phyloP scores from a whole-genome alignment of 306 rosid species.

The Quercus aquifolioides region DNA sequence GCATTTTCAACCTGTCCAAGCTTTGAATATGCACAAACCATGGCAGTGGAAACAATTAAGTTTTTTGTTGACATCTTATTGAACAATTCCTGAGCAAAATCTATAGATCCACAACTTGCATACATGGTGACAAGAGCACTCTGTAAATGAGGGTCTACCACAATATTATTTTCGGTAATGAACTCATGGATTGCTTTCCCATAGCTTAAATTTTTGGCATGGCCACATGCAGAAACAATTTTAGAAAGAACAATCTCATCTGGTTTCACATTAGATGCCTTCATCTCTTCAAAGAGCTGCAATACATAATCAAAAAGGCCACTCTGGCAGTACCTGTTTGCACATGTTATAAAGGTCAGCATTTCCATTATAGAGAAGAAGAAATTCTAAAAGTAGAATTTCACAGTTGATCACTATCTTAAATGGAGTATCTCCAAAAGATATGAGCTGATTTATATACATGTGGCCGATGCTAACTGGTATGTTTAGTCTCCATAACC shows the following conservation, averaged over 20 bases:
- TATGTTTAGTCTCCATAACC: no score
- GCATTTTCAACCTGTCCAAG: slow-evolving; percentile 53
- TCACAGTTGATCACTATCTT: neutral
- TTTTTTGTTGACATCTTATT: slow-evolving; percentile 39
- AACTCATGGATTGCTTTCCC: slow-evolving; percentile 45
- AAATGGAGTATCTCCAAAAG: neutral
- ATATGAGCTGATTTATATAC: neutral
- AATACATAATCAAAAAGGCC: slow-evolving; percentile 61
- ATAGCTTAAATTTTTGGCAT: slow-evolving; percentile 36
- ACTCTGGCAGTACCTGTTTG: slow-evolving; percentile 59
- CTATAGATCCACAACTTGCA: slow-evolving; percentile 67
- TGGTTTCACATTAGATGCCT: slow-evolving; percentile 40
- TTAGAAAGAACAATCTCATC: slow-evolving; percentile 63
- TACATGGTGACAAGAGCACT: slow-evolving; percentile 71
- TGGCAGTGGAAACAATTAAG: slow-evolving; percentile 67
- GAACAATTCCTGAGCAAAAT: slow-evolving; percentile 57
- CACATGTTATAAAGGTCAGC: slow-evolving; percentile 7
- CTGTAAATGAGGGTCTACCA: slow-evolving; percentile 43
- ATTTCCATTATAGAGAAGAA: neutral
- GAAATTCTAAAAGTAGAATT: neutral
- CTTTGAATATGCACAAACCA: slow-evolving; percentile 70
- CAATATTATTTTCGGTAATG: slow-evolving; percentile 31
- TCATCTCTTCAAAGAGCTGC: slow-evolving; percentile 69
- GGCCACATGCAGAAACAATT: slow-evolving; percentile 70
- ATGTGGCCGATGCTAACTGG: no score